Evolutionary conservation across 2,329 filamentous ascomycete species (phyloP).

Genomic region (Neofusicoccum ribis): DNA sequence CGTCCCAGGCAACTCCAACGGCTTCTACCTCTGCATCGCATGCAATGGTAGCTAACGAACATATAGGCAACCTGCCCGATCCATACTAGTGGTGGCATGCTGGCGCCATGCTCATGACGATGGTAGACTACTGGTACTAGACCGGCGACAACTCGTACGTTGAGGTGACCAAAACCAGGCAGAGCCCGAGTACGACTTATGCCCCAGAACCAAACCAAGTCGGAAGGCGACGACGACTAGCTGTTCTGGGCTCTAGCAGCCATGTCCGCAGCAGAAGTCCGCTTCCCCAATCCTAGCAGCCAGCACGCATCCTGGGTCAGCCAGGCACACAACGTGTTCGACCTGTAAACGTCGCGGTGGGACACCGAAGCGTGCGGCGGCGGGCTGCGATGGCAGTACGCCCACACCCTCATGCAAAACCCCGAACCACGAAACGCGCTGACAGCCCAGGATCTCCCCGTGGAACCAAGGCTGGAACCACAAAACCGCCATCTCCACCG

Average conservation of each 20-base stretch:
- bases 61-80: constrained; percentile 47
- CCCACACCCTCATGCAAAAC: no score
- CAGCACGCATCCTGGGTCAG: constrained; percentile 44
- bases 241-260: constrained; percentile 59
- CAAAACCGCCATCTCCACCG: constrained; percentile 41
- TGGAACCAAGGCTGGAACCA: constrained; percentile 38
- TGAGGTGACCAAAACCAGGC: constrained; percentile 54
- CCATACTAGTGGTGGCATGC: constrained; percentile 69
- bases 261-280: constrained; percentile 57
- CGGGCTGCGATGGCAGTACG: constrained; percentile 37
- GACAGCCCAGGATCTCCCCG: constrained; percentile 49
- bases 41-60: neutral
- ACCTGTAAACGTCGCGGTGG: constrained; percentile 26
- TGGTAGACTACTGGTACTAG: constrained; percentile 85
- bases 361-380: constrained; percentile 31
- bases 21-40: constrained; percentile 26
- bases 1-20: constrained; percentile 52
- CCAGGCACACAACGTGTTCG: no score
- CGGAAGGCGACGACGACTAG: constrained; percentile 57
- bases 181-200: constrained; percentile 28
- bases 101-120: constrained; percentile 61
- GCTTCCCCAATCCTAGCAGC: constrained; percentile 43
- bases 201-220: constrained; percentile 36
- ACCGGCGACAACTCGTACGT: constrained; percentile 75
- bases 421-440: no score